Evolutionary conservation across 176 grass and related monocot genomes (phyloP).

Genomic region (Eragrostis nindensis): DNA sequence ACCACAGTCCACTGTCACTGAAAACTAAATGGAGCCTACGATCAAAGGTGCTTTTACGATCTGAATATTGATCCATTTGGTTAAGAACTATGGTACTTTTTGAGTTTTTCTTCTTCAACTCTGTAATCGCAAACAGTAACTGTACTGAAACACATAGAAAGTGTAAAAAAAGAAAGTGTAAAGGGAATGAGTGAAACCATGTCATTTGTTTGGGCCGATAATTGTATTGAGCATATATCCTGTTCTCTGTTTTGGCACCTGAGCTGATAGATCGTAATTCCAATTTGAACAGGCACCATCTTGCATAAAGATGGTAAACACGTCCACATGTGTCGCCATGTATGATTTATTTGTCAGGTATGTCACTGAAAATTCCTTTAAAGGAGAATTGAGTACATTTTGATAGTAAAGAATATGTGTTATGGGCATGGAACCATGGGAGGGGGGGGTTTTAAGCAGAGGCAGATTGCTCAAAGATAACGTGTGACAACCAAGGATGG

Average conservation of each 20-base stretch:
- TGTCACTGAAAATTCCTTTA: not conserved
- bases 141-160: too few relatives aligned
- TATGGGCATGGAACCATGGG: not conserved
- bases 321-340: slow-evolving; percentile 21
- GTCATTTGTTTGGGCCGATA: too few relatives aligned
- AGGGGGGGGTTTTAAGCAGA: not conserved
- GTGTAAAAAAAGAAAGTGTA: too few relatives aligned
- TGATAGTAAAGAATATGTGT: not conserved
- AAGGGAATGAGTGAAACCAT: too few relatives aligned
- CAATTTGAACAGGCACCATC: slow-evolving; percentile 11
- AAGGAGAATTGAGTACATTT: not conserved
- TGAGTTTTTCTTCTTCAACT: too few relatives aligned
- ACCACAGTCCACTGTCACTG: too few relatives aligned
- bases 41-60: too few relatives aligned
- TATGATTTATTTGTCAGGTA: slow-evolving; percentile 30
- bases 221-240: not conserved
- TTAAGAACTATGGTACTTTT: too few relatives aligned
- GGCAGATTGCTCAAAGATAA: not conserved
- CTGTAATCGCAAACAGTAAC: too few relatives aligned
- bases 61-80: too few relatives aligned
- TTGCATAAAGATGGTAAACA: slow-evolving; percentile 18
- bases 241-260: not conserved
- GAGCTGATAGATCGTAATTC: not conserved
- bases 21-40: too few relatives aligned
- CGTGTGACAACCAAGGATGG: not conserved